Conservation (phyloP, 495 filamentous ascomycete species). For the Filosporella fistucella region DNA sequence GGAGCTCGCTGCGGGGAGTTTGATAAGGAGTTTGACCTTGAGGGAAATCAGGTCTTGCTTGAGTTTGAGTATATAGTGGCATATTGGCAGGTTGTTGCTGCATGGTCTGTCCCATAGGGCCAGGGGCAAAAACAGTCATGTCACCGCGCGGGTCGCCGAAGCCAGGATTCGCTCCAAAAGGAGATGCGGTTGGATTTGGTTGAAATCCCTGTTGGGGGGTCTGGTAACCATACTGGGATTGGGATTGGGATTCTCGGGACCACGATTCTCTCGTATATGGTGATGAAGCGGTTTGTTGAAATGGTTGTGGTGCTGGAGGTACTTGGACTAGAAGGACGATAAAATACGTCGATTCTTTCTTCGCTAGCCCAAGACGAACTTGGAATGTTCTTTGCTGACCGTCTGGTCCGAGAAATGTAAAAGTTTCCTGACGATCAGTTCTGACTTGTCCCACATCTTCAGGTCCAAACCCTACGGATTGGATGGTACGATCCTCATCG, state of each 20-base stretch:
- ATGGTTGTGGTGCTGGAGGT: constrained; percentile 29
- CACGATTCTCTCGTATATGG: constrained; percentile 39
- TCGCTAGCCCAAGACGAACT: constrained; percentile 43
- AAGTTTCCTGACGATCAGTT: constrained; percentile 40
- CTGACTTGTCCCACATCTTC: constrained; percentile 41
- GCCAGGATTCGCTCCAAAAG: constrained; percentile 6
- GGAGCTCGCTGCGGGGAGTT: constrained; percentile 40
- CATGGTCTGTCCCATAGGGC: constrained; percentile 6
- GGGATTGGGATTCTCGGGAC: constrained; percentile 20
- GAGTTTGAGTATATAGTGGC: constrained; percentile 11
- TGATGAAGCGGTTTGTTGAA: constrained; percentile 29
- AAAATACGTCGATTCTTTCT: constrained; percentile 49
- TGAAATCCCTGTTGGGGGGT: constrained; percentile 31
- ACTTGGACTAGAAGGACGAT: constrained; percentile 39
- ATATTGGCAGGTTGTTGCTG: constrained; percentile 7
- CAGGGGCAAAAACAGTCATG: constrained; percentile 12
- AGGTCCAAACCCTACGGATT: constrained; percentile 37
- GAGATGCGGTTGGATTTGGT: constrained; percentile 34
- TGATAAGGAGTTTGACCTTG: constrained; percentile 35
- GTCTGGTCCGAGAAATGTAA: constrained; percentile 43
- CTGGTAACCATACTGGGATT: constrained; percentile 38
- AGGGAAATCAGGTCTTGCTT: constrained; percentile 29
- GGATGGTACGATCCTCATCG: constrained; percentile 43
- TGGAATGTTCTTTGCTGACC: constrained; percentile 37
- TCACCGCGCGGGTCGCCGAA: constrained; percentile 16